Percentiles rank a stretch among this genome's conserved stretches.
phyloP scores from a whole-genome alignment of 148 eudicot species.

The Simmondsia chinensis region DNA sequence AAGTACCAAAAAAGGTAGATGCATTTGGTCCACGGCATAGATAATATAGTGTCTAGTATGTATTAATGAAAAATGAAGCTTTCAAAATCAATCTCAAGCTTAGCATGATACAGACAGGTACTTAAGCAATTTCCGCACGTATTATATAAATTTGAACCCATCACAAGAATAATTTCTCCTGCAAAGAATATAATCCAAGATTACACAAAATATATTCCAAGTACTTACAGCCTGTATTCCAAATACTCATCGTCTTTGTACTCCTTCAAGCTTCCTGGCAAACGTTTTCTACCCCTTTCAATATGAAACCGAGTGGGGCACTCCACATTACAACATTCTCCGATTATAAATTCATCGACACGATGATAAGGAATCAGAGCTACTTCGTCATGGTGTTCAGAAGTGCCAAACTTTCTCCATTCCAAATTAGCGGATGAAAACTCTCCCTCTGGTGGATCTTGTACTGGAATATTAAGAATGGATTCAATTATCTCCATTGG shows the following conservation, averaged over 20 bases:
- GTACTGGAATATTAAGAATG: constrained; percentile 46
- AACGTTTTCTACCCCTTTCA: constrained; percentile 85
- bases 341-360: constrained; percentile 78
- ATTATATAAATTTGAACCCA: too few species aligned
- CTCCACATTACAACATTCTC: constrained; percentile 80
- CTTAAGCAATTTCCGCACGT: too few species aligned
- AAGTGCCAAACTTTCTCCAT: constrained; percentile 73
- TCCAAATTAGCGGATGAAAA: constrained; percentile 70
- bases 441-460: constrained; percentile 62
- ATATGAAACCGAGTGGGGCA: constrained; percentile 89
- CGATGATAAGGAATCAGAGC: constrained; percentile 83
- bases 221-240: constrained; percentile 77
- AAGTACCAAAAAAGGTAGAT: too few species aligned
- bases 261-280: constrained; percentile 57
- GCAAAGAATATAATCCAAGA: not conserved
- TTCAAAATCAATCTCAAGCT: too few species aligned
- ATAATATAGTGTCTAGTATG: too few species aligned
- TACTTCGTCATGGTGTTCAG: constrained; percentile 68
- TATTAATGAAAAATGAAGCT: too few species aligned
- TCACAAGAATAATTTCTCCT: not conserved
- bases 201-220: too few species aligned
- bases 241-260: constrained; percentile 80
- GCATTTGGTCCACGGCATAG: too few species aligned
- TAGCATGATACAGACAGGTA: too few species aligned
- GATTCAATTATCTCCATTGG: constrained; percentile 70